phyloP scores from a whole-genome alignment of 805 yeast species.

The Wickerhamomyces rabaulensis region DNA sequence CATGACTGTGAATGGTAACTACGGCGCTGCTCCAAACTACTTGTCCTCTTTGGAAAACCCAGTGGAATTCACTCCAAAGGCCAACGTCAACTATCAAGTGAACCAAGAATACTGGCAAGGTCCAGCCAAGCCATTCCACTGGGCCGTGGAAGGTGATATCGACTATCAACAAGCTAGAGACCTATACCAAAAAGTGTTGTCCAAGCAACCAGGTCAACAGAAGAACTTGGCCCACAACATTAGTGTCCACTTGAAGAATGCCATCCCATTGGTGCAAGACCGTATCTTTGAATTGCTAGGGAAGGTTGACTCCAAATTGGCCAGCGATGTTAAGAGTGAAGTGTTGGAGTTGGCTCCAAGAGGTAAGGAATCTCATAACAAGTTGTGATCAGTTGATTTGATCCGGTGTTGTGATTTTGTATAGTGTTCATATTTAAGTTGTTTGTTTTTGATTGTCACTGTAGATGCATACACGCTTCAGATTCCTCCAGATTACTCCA shows the following conservation, averaged over 20 bases:
- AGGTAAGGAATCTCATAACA: conserved; percentile 1
- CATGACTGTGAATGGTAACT: conserved; percentile 63
- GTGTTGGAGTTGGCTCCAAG: conserved; percentile 37
- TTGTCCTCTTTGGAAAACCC: conserved; percentile 42
- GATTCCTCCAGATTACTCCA: too few species aligned
- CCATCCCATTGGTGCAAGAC: conserved; percentile 73
- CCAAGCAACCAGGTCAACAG: conserved; percentile 78
- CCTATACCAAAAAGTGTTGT: conserved; percentile 64
- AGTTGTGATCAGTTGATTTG: not conserved
- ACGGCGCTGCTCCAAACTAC: conserved; percentile 76
- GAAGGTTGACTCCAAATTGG: conserved; percentile 67
- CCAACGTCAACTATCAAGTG: conserved; percentile 37
- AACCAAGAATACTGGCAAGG: conserved; percentile 81
- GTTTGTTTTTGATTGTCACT: too few species aligned
- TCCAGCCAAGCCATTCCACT: conserved; percentile 80
- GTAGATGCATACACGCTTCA: too few species aligned
- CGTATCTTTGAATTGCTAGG: conserved; percentile 71
- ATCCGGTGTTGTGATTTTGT: not conserved
- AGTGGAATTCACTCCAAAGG: conserved; percentile 22
- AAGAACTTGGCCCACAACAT: conserved; percentile 78
- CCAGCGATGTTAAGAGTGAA: conserved; percentile 61
- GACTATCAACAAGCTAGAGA: conserved; percentile 77
- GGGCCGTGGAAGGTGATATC: conserved; percentile 63
- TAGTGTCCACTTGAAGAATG: conserved; percentile 65
- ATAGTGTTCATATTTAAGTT: too few species aligned